Evolutionary conservation across 257 asterid species (phyloP), one percentile per base, ranked within the genome.

Genomic region (Capsicum pubescens): DNA sequence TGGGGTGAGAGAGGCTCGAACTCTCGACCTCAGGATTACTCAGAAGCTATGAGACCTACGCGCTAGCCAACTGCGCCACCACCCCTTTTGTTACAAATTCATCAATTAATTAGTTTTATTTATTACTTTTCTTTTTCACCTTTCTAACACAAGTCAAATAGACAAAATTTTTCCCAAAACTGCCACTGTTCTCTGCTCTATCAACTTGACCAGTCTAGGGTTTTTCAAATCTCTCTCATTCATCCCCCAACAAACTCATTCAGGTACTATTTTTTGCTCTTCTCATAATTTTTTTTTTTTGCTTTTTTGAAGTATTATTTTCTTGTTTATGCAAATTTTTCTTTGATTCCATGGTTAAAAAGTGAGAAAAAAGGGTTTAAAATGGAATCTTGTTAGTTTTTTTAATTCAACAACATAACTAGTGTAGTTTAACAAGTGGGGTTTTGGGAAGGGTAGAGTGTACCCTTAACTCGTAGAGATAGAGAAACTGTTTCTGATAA

Each of bases 1-100:
- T 92, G 94, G 96, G 92, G 92, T 91, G 93, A 92, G 95, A 92
- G 93, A 92, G 97, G 93, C 97, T 93, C 95, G 94, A 93, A 92
- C 97, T 93, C 95, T 93, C 96, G 94, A 93, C 95, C 96, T 91
- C 95, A 92, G 95, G 95, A 92, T 92, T 0, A 89, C 97, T 90
- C 93, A 84, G 89, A 79, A 89, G 94, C 94, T 92, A 93, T 92
- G 97, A 95, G 97, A 92, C 97, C 98, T 92, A 92, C 96, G 96
- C 98, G 95, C 97, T 92, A 95, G 94, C 97, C 98, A 92, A 93
- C 95, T 93, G 97, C 97, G 93, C 97, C 97, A 93, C 98, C 98
- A 92, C 97, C 97, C 97, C 71, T 1, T 5, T 5, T 4, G 2
- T 1, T 0, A 0, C 0, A 1, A 61, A 0, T 39, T 39, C 5